phyloP scores from a whole-genome alignment of 257 asterid genomes.

The Apocynum venetum region DNA sequence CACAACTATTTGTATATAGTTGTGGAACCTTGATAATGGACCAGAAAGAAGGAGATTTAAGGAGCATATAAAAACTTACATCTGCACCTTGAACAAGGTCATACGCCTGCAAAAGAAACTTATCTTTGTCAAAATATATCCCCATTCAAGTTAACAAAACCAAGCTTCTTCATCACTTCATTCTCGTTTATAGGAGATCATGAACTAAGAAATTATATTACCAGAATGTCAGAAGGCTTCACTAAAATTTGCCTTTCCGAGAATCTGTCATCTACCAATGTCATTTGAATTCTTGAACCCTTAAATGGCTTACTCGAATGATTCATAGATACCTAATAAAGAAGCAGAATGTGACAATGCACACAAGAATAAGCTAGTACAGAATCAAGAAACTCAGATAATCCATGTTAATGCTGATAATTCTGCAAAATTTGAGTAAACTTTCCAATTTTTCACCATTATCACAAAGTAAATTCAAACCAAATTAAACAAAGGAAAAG shows the following conservation, averaged over 20 bases:
- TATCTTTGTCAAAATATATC: conserved; percentile 18
- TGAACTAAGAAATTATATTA: conserved; percentile 23
- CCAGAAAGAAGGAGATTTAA: background rate
- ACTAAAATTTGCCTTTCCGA: conserved; percentile 32
- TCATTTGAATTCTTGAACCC: conserved; percentile 46
- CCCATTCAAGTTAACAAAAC: conserved; percentile 4
- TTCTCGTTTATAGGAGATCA: background rate
- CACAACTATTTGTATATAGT: background rate
- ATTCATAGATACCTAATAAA: conserved; percentile 32
- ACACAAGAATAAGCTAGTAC: background rate
- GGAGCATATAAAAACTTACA: conserved; percentile 46
- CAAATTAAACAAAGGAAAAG: background rate
- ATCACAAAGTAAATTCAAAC: background rate
- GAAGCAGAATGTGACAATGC: background rate
- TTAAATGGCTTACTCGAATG: conserved; percentile 31
- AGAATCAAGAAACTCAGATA: background rate
- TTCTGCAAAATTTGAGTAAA: background rate
- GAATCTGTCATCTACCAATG: conserved; percentile 52
- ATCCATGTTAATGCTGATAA: background rate
- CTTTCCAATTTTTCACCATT: background rate
- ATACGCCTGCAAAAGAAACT: conserved; percentile 65
- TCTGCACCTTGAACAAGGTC: conserved; percentile 93
- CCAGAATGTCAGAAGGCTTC: conserved; percentile 82
- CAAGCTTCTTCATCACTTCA: background rate
- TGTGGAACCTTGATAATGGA: background rate